Evolutionary conservation across 1,139 yeast species (phyloP).

Genomic region (Blastobotrys ciferrii): DNA sequence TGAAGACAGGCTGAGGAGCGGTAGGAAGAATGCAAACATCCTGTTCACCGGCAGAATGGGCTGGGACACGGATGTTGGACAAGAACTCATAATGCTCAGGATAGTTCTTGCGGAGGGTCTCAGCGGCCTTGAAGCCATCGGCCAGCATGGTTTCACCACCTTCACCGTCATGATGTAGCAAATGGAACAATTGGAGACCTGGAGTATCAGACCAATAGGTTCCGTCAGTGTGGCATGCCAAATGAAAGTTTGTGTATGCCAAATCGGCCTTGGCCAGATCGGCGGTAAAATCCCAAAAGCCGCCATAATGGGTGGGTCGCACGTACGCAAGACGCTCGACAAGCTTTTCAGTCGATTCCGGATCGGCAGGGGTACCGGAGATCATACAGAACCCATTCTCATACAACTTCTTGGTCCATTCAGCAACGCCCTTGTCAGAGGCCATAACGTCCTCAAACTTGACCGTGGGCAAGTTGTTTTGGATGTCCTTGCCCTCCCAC

Average conservation of each 20-base stretch:
- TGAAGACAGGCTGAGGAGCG: slow-evolving; percentile 56
- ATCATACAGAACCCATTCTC: slow-evolving; percentile 64
- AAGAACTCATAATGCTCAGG: slow-evolving; percentile 59
- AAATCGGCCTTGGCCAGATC: slow-evolving; percentile 71
- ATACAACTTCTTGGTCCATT: slow-evolving; percentile 61
- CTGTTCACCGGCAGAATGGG: slow-evolving; percentile 76
- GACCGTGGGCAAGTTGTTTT: slow-evolving; percentile 49
- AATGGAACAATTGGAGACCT: slow-evolving; percentile 69
- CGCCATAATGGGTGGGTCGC: slow-evolving; percentile 75
- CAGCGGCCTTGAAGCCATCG: slow-evolving; percentile 67
- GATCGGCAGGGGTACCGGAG: slow-evolving; percentile 59
- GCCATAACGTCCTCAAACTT: slow-evolving; percentile 50
- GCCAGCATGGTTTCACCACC: slow-evolving; percentile 76
- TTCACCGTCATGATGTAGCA: slow-evolving; percentile 60
- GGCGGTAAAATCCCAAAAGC: slow-evolving; percentile 79
- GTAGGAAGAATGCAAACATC: slow-evolving; percentile 65
- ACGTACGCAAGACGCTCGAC: slow-evolving; percentile 62
- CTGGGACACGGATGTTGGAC: slow-evolving; percentile 57
- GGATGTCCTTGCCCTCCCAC: slow-evolving; percentile 54
- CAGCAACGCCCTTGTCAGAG: slow-evolving; percentile 49
- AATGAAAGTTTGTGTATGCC: slow-evolving; percentile 69
- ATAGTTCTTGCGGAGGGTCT: slow-evolving; percentile 45
- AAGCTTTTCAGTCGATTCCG: slow-evolving; percentile 60
- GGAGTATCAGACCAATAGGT: slow-evolving; percentile 80
- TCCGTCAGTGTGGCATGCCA: slow-evolving; percentile 72